phyloP scores from a whole-genome alignment of 805 yeast species.

The Yarrowia bubula region DNA sequence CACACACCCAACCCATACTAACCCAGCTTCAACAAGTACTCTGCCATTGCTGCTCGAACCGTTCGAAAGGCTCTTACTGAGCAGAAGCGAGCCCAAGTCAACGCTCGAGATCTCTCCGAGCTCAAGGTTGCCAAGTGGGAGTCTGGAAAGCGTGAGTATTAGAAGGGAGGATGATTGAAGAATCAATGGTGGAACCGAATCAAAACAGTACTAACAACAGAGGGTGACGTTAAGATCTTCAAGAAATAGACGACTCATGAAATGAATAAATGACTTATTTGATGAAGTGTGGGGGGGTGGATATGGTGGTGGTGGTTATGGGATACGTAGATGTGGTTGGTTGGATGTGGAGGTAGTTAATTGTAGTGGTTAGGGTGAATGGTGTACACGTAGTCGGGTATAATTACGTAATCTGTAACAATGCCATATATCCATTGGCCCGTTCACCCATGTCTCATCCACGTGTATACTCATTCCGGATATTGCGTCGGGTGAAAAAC shows the following conservation, averaged over 20 bases:
- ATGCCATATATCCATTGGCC: too few relatives aligned
- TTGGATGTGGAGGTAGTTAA: background rate
- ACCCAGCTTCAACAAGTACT: slow-evolving; percentile 74
- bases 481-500: slow-evolving; percentile 7
- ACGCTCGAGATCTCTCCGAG: slow-evolving; percentile 70
- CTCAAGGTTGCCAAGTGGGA: slow-evolving; percentile 68
- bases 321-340: too few relatives aligned
- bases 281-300: background rate
- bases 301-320: background rate
- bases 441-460: background rate
- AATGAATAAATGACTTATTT: slow-evolving; percentile 23
- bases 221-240: slow-evolving; percentile 26
- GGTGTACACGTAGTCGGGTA: too few relatives aligned
- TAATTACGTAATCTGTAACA: too few relatives aligned
- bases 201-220: slow-evolving; percentile 20
- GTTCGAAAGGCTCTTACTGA: slow-evolving; percentile 86
- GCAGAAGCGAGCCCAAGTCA: slow-evolving; percentile 70
- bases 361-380: too few relatives aligned
- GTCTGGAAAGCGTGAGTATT: slow-evolving; percentile 51
- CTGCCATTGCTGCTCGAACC: slow-evolving; percentile 85
- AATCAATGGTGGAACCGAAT: too few relatives aligned
- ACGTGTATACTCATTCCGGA: background rate
- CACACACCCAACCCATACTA: background rate
- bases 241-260: slow-evolving; percentile 22
- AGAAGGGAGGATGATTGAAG: background rate